Percentiles rank a stretch among this genome's conserved stretches.
Evolutionary conservation across 2,329 filamentous ascomycete genomes (phyloP).

Genomic region (Colletotrichum trifolii): DNA sequence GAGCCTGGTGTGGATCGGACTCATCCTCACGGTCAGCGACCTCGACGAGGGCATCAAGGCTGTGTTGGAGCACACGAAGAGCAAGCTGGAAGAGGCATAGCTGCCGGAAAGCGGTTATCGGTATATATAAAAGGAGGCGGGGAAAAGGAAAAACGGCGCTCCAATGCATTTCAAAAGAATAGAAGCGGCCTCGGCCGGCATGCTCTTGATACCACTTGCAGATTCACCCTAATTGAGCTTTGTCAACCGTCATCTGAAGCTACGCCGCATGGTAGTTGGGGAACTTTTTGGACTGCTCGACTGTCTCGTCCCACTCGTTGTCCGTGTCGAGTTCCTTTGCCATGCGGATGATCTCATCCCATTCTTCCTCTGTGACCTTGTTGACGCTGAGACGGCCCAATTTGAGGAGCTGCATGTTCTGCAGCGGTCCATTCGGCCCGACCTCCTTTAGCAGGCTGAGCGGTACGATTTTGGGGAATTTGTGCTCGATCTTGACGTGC

Average conservation of each 20-base stretch:
- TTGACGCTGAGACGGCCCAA: conserved; percentile 67
- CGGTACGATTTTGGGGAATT: conserved; percentile 71
- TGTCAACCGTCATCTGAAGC: not conserved
- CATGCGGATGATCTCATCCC: conserved; percentile 53
- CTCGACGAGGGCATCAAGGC: conserved; percentile 67
- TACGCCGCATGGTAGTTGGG: conserved; percentile 28
- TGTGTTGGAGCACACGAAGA: conserved; percentile 65
- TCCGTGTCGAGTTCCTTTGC: conserved; percentile 31
- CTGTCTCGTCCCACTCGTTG: conserved; percentile 27
- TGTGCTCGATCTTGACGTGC: conserved; percentile 86
- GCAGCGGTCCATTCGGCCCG: conserved; percentile 69
- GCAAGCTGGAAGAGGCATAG: conserved; percentile 42
- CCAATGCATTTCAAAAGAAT: conserved; percentile 24
- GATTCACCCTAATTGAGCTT: conserved; percentile 24
- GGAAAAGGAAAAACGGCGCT: conserved; percentile 17
- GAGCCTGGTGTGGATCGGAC: conserved; percentile 65
- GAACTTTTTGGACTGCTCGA: conserved; percentile 30
- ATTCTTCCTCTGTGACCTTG: conserved; percentile 72
- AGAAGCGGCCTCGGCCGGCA: conserved; percentile 26
- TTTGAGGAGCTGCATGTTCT: conserved; percentile 81
- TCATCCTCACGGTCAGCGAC: conserved; percentile 58
- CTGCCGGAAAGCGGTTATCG: not conserved
- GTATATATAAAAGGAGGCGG: conserved; percentile 12
- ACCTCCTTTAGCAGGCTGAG: conserved; percentile 80
- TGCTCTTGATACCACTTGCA: conserved; percentile 35